phyloP scores from a whole-genome alignment of 2,329 filamentous ascomycete species.

The Diaporthe humulicola region DNA sequence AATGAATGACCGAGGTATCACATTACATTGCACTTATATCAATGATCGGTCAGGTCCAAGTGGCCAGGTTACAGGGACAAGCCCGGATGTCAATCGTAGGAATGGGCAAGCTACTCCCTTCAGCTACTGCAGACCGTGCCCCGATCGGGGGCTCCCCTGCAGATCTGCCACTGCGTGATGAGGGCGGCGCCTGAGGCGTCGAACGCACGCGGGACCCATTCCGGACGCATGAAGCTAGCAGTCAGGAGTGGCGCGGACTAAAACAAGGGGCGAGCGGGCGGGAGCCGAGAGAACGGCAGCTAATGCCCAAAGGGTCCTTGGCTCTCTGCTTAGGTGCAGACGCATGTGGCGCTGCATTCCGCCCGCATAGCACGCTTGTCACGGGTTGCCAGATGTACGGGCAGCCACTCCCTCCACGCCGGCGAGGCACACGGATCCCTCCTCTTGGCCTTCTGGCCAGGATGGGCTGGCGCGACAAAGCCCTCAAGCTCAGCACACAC shows the following conservation, averaged over 20 bases:
- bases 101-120: background rate
- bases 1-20: conserved; percentile 11
- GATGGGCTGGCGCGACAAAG: background rate
- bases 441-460: background rate
- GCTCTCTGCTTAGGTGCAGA: no score
- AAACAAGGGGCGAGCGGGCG: background rate
- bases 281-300: background rate
- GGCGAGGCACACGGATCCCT: background rate
- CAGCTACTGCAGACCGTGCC: background rate
- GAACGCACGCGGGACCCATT: background rate
- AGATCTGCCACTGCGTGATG: background rate
- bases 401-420: background rate
- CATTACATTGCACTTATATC: background rate
- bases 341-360: background rate
- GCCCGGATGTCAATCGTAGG: background rate
- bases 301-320: conserved; percentile 2
- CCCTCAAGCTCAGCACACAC: background rate
- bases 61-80: background rate
- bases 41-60: background rate
- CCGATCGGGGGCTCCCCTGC: background rate
- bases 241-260: conserved; percentile 10
- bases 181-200: background rate
- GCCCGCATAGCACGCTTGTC: background rate
- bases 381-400: no score
- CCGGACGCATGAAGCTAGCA: conserved; percentile 6